Evolutionary conservation across 2,329 filamentous ascomycete species (phyloP).

Genomic region (Colletotrichum sp.): DNA sequence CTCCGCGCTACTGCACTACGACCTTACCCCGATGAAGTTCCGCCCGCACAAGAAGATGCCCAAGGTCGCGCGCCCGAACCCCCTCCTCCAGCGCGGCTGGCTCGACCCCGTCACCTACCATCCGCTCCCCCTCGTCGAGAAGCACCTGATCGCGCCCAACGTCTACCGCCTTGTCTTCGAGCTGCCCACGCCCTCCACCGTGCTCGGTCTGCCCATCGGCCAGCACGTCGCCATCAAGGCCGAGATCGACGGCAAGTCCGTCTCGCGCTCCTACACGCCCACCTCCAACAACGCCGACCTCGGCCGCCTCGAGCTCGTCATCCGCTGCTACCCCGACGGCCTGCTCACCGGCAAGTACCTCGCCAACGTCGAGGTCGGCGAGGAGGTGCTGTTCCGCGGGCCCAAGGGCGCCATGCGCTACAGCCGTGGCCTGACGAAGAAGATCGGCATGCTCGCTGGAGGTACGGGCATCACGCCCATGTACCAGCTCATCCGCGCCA

Average conservation of each 20-base stretch:
- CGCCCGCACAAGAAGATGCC: constrained; percentile 44
- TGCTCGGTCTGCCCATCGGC: constrained; percentile 61
- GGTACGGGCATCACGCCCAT: constrained; percentile 39
- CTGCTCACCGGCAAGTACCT: constrained; percentile 56
- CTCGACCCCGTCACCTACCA: constrained; percentile 55
- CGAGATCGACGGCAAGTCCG: constrained; percentile 46
- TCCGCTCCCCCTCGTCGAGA: constrained; percentile 47
- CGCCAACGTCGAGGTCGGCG: constrained; percentile 48
- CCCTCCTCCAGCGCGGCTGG: constrained; percentile 48
- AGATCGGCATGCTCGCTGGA: constrained; percentile 62
- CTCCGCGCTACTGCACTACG: constrained; percentile 34
- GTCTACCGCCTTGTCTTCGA: constrained; percentile 53
- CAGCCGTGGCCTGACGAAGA: constrained; percentile 41
- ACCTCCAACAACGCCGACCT: constrained; percentile 54
- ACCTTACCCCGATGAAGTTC: constrained; percentile 36
- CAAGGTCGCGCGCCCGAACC: constrained; percentile 39
- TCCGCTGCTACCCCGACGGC: constrained; percentile 57
- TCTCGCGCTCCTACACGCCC: constrained; percentile 60
- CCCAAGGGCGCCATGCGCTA: constrained; percentile 64
- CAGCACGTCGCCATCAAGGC: constrained; percentile 62
- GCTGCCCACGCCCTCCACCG: constrained; percentile 46
- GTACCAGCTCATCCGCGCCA: constrained; percentile 62
- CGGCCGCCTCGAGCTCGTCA: constrained; percentile 54
- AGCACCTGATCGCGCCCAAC: constrained; percentile 43
- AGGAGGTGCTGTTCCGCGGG: constrained; percentile 56